Conservation (phyloP, 495 filamentous ascomycete species). For the Annulohypoxylon nitens region DNA sequence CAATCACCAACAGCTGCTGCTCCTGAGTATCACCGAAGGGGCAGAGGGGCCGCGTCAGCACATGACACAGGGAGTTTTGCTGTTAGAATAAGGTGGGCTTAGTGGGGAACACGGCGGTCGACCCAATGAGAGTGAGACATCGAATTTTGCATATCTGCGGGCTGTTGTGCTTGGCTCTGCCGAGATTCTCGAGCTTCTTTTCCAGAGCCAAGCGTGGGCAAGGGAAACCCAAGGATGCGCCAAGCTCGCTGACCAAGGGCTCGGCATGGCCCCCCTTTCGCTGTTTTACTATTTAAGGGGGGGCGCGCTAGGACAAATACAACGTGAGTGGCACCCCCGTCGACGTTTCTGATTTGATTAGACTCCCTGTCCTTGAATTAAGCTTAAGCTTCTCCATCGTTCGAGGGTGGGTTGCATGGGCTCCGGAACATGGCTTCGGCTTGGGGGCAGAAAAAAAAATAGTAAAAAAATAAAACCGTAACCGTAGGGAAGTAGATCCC, state of each 20-base stretch:
- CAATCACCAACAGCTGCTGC: conserved; percentile 33
- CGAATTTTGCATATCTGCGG: conserved; percentile 32
- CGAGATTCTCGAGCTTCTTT: conserved; percentile 44
- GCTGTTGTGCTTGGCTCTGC: conserved; percentile 43
- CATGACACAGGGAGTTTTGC: conserved; percentile 42
- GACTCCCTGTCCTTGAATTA: conserved; percentile 47
- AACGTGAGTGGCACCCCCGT: conserved; percentile 30
- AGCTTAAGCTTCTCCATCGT: conserved; percentile 50
- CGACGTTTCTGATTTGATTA: conserved; percentile 46
- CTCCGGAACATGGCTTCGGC: conserved; percentile 39
- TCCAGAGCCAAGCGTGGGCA: conserved; percentile 31
- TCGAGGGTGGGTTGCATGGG: conserved; percentile 42
- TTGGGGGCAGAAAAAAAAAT: conserved; percentile 33
- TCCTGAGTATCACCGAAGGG: conserved; percentile 45
- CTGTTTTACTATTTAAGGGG: conserved; percentile 33
- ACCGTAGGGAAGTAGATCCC: conserved; percentile 23
- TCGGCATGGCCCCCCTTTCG: conserved; percentile 37
- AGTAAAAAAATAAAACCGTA: conserved; percentile 5
- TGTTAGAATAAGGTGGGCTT: conserved; percentile 48
- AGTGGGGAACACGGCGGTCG: conserved; percentile 28
- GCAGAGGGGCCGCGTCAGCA: conserved; percentile 48
- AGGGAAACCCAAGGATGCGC: conserved; percentile 30
- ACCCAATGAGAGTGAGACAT: conserved; percentile 27
- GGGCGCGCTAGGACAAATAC: conserved; percentile 37
- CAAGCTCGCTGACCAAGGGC: conserved; percentile 39